Conservation (phyloP, 1,284 basidiomycete species). For the Tilletia horrida region DNA sequence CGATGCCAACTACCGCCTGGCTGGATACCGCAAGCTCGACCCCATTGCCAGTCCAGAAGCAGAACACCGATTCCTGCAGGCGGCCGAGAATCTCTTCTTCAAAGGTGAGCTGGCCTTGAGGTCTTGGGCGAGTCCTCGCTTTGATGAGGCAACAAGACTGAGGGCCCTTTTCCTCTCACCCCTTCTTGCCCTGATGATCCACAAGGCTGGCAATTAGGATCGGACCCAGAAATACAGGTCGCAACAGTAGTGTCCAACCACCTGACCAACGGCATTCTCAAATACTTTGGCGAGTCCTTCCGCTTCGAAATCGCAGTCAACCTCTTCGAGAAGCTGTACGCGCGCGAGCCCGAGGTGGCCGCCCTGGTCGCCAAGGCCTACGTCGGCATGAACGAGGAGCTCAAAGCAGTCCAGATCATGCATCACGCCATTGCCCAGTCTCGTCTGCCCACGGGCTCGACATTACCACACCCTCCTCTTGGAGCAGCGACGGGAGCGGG, state of each 20-base stretch:
- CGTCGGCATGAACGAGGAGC: constrained; percentile 91
- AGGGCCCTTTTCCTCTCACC: neutral
- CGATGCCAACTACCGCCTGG: constrained; percentile 83
- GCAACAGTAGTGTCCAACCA: constrained; percentile 97
- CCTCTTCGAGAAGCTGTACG: constrained; percentile 85
- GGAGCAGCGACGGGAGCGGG: neutral
- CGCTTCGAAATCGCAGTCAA: constrained; percentile 83
- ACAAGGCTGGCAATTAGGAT: constrained; percentile 86
- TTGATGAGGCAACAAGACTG: no score
- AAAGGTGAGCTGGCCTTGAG: constrained; percentile 60
- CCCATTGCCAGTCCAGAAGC: constrained; percentile 86
- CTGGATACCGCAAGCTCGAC: constrained; percentile 91
- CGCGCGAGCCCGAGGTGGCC: constrained; percentile 82
- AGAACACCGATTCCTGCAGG: constrained; percentile 84
- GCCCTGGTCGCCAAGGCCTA: constrained; percentile 84
- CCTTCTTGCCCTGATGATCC: neutral
- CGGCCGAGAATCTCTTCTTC: constrained; percentile 82
- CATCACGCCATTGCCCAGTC: constrained; percentile 65
- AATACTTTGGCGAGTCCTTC: constrained; percentile 91
- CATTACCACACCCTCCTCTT: neutral
- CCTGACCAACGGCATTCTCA: constrained; percentile 87
- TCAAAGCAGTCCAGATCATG: constrained; percentile 95
- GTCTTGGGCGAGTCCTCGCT: no score
- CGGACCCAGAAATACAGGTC: constrained; percentile 96
- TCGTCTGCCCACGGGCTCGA: constrained; percentile 4